These are phyloP conservation scores for Coemansia sp. DNA, from an alignment of 192 early-diverging fungal species.

Conservation along the genomic window DNA sequence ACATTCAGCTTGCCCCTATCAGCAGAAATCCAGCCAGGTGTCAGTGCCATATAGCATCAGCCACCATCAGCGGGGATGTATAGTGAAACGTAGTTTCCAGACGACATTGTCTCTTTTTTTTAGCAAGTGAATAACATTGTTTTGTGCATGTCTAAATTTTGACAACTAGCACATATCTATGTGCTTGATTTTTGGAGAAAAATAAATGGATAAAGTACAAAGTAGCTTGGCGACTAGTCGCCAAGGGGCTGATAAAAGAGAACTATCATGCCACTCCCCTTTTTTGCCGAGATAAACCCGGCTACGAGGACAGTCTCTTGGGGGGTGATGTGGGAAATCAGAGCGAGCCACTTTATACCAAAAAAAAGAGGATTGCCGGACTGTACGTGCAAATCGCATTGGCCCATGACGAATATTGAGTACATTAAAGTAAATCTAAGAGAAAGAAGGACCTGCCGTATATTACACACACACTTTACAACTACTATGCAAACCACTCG, in stretches of 20 bases:
- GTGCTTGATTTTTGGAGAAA: neutral
- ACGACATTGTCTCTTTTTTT: neutral
- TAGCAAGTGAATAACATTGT: neutral
- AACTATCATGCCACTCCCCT: neutral
- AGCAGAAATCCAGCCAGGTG: neutral
- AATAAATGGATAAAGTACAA: neutral
- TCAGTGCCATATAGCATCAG: neutral
- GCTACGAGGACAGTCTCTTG: neutral
- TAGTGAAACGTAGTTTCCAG: neutral
- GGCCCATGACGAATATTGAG: neutral
- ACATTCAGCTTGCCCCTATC: conserved; percentile 9
- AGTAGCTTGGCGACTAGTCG: neutral
- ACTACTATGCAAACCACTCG: conserved; percentile 27
- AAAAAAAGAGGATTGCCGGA: neutral
- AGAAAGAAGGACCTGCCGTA: neutral
- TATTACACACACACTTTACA: neutral
- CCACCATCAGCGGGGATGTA: neutral
- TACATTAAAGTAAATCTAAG: neutral
- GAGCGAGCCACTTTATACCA: neutral
- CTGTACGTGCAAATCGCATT: neutral
- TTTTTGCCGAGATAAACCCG: neutral
- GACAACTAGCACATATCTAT: neutral
- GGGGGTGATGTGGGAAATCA: neutral
- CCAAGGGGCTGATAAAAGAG: neutral
- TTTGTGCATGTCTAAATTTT: neutral